Percentiles rank a stretch among this genome's conserved stretches.
phyloP scores from a whole-genome alignment of 306 rosid genomes.

The Aeschynomene evenia region DNA sequence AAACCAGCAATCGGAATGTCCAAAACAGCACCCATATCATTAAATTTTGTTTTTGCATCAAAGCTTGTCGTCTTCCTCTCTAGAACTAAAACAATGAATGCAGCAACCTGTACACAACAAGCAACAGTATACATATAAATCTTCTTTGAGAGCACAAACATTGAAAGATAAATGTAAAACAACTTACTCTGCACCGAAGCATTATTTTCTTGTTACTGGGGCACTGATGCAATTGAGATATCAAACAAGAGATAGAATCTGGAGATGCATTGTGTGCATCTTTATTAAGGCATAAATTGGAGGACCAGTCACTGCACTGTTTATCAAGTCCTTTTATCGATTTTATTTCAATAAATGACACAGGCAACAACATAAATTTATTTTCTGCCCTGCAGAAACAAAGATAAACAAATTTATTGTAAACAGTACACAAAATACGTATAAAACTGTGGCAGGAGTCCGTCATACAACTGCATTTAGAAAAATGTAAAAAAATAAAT shows the following conservation, averaged over 20 bases:
- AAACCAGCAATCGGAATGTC: conserved; percentile 84
- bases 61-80: conserved; percentile 45
- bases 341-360: conserved; percentile 62
- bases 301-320: conserved; percentile 34
- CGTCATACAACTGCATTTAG: background rate
- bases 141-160: conserved; percentile 18
- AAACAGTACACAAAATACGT: background rate
- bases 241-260: conserved; percentile 44
- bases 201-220: conserved; percentile 41
- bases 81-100: conserved; percentile 58
- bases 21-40: conserved; percentile 34
- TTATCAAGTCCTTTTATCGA: conserved; percentile 42
- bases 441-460: background rate
- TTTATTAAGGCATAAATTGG: conserved; percentile 31
- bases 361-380: conserved; percentile 64
- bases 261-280: conserved; percentile 28
- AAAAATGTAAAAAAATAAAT: background rate
- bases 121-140: conserved; percentile 11
- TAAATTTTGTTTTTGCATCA: conserved; percentile 29
- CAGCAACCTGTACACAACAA: conserved; percentile 60
- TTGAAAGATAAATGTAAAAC: background rate
- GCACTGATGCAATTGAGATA: conserved; percentile 54
- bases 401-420: conserved; percentile 29
- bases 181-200: conserved; percentile 67
- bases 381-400: conserved; percentile 55